Percentiles rank a stretch among this genome's conserved stretches.
Conservation (phyloP, 2,329 filamentous ascomycete genomes). For the Neonectria sp. region DNA sequence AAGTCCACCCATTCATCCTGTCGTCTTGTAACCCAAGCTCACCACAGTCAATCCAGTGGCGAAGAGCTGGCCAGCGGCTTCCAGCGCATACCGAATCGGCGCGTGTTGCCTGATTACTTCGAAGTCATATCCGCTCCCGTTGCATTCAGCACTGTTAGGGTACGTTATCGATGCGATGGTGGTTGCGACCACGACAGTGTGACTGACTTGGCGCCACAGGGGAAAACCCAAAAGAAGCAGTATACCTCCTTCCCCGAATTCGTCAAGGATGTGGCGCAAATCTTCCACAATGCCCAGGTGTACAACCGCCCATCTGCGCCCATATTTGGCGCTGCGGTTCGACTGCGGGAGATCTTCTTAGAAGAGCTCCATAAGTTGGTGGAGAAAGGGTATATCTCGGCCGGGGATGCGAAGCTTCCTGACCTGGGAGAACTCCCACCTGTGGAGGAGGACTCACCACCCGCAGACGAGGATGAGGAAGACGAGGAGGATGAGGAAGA, state of each 20-base stretch:
- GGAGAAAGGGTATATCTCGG: constrained; percentile 75
- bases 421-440: constrained; percentile 94
- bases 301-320: constrained; percentile 94
- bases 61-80: constrained; percentile 89
- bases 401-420: constrained; percentile 81
- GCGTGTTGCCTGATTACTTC: constrained; percentile 92
- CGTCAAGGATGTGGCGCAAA: constrained; percentile 91
- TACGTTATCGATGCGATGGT: constrained; percentile 57
- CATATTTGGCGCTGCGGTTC: constrained; percentile 90
- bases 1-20: constrained; percentile 48
- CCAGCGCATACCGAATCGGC: constrained; percentile 94
- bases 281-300: constrained; percentile 96
- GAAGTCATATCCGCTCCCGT: constrained; percentile 96
- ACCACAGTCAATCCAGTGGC: constrained; percentile 60
- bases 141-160: constrained; percentile 92
- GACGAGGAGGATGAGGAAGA: constrained; percentile 81
- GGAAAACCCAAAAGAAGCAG: constrained; percentile 84
- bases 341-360: constrained; percentile 80
- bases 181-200: background rate
- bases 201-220: constrained; percentile 57
- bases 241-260: constrained; percentile 89
- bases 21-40: constrained; percentile 28
- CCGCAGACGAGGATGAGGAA: constrained; percentile 71
- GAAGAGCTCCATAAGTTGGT: constrained; percentile 84
- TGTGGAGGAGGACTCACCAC: constrained; percentile 79